Percentiles rank a stretch among this genome's conserved stretches.
Conservation (phyloP, 2,329 filamentous ascomycete genomes). For the Akanthomyces uredinophilus region DNA sequence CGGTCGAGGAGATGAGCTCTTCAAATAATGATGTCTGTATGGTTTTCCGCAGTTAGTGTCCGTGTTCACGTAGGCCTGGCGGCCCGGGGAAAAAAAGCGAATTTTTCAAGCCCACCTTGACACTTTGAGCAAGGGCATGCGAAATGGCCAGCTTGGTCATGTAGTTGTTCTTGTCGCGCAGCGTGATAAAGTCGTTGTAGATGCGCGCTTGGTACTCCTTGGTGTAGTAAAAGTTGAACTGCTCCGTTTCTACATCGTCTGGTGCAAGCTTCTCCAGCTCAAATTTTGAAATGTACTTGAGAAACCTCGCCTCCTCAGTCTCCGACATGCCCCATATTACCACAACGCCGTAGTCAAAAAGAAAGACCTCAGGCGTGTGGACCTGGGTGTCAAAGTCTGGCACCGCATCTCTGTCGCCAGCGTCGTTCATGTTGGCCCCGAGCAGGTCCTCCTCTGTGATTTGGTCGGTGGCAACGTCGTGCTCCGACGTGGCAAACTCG, state of each 20-base stretch:
- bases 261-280: slow-evolving; percentile 83
- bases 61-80: neutral
- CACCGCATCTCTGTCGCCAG: slow-evolving; percentile 39
- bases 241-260: slow-evolving; percentile 90
- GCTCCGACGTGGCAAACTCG: slow-evolving; percentile 23
- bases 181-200: slow-evolving; percentile 98
- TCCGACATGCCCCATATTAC: slow-evolving; percentile 98
- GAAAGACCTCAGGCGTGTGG: slow-evolving; percentile 88
- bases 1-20: slow-evolving; percentile 88
- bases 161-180: slow-evolving; percentile 91
- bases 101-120: slow-evolving; percentile 57
- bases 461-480: slow-evolving; percentile 23
- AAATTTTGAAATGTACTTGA: slow-evolving; percentile 92
- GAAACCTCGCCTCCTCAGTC: slow-evolving; percentile 81
- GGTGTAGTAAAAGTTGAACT: slow-evolving; percentile 99
- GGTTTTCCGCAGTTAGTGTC: neutral
- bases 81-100: neutral
- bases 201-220: slow-evolving; percentile 96
- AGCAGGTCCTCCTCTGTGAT: slow-evolving; percentile 30
- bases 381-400: slow-evolving; percentile 81
- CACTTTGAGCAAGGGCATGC: slow-evolving; percentile 89
- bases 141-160: slow-evolving; percentile 98
- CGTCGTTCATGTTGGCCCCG: slow-evolving; percentile 30
- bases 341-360: slow-evolving; percentile 96
- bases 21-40: slow-evolving; percentile 85